phyloP scores from a whole-genome alignment of 2,329 filamentous ascomycete genomes.

The Neocucurbitaria cava region DNA sequence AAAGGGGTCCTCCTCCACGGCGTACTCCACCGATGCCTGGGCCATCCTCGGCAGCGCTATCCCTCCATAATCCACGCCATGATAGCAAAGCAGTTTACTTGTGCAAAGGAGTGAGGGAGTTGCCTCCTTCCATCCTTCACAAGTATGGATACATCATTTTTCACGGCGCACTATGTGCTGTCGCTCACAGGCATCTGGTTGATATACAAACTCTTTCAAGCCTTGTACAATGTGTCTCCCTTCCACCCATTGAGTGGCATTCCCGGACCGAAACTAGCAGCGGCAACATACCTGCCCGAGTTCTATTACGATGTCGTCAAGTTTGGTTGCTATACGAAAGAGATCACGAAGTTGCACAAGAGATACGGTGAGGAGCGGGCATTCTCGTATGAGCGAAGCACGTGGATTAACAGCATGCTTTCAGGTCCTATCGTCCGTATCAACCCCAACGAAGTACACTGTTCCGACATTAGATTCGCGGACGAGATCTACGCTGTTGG shows the following conservation, averaged over 20 bases:
- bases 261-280: conserved; percentile 45
- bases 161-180: conserved; percentile 6
- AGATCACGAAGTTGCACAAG: conserved; percentile 47
- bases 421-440: conserved; percentile 44
- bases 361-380: conserved; percentile 36
- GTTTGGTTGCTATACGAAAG: conserved; percentile 39
- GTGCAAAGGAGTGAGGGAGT: neutral
- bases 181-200: conserved; percentile 19
- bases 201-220: conserved; percentile 19
- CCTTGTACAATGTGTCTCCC: conserved; percentile 34
- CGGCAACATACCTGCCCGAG: conserved; percentile 44
- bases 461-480: conserved; percentile 37
- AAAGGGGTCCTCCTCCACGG: neutral
- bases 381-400: neutral
- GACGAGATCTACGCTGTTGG: conserved; percentile 40
- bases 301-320: conserved; percentile 47
- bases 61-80: neutral
- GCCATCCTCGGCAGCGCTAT: neutral
- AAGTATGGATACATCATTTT: conserved; percentile 4
- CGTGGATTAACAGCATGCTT: neutral
- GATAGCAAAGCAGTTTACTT: neutral
- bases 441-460: conserved; percentile 42
- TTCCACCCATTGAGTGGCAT: conserved; percentile 39
- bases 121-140: neutral
- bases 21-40: neutral